These are phyloP conservation scores for Pelargonium australe DNA, from an alignment of 441 rosid genomes.

Conservation along the genomic window DNA sequence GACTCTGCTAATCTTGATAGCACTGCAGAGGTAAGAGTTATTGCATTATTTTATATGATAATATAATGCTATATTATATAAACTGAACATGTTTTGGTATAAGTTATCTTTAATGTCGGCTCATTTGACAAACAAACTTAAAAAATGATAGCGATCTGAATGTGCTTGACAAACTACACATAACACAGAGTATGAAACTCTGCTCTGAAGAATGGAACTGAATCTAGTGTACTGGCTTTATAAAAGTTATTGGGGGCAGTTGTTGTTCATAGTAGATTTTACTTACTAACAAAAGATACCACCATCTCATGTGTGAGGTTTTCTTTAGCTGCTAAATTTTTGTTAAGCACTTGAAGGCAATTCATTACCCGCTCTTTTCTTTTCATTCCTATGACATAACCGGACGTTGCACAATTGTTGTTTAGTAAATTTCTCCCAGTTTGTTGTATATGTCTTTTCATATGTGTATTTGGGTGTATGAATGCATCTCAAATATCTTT, in stretches of 20 bases:
- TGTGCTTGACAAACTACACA: background rate
- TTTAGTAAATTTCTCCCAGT: background rate
- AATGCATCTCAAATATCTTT: background rate
- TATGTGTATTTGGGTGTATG: background rate
- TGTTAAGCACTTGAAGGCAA: background rate
- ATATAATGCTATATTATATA: background rate
- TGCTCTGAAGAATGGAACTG: background rate
- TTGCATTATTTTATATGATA: slow-evolving; percentile 8
- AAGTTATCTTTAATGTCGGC: background rate
- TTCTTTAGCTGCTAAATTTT: background rate
- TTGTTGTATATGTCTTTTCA: slow-evolving; percentile 4
- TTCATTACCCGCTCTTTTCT: background rate
- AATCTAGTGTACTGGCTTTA: background rate
- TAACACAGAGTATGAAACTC: background rate
- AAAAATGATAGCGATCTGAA: background rate
- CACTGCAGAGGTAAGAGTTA: slow-evolving; percentile 81
- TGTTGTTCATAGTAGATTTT: background rate
- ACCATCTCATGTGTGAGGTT: background rate
- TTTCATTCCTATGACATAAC: background rate
- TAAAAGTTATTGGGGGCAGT: background rate
- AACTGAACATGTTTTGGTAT: background rate
- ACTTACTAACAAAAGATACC: background rate
- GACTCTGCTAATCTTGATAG: slow-evolving; percentile 98
- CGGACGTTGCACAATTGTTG: background rate
- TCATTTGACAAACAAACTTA: background rate